Evolutionary conservation across 2,329 filamentous ascomycete species (phyloP), one percentile per base, ranked within the genome.

Genomic region (Paraconiothyrium sp.): DNA sequence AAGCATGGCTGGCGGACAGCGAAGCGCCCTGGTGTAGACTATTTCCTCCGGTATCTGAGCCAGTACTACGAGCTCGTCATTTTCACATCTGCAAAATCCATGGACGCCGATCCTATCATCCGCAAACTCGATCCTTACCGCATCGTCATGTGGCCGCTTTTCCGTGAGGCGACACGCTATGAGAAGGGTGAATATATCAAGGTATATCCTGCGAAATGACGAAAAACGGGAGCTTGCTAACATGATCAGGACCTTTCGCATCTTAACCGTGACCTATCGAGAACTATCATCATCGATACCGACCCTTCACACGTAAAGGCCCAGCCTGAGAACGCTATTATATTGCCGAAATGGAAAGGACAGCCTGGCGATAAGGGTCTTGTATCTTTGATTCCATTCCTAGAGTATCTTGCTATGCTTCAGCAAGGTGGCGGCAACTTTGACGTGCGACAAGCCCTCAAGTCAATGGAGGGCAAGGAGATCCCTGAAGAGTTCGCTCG

Each of bases 41-140:
- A 99, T 83, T 99, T 99, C 83, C 83, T 99, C 66, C 92, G 92
- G 75, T 99, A 99, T 79, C 86, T 99, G 52, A 94, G 92, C 80
- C 94, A 97, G 79, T 98, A 99, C 85, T 99, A 97, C 77, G 95
- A 99, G 80, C 85, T 99, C 58, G 95, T 98, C 56, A 88, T 99
- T 67, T 99, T 98, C 83, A 99, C 95, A 35, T 92, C 88, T 43
- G 90, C 95, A 50, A 93, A 94, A 0, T 92, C 89, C 73, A 89
- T 89, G 74, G 91, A 92, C 76, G 94, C 90, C 32, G 93, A 97
- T 70, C 92, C 93, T 27, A 86, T 99, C 55, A 88, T 97, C 68
- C 89, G 92, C 73, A 99, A 99, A 81, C 84, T 99, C 62, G 95
- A 99, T 76, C 95, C 94, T 39, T 98, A 92, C 85, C 92, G 91